phyloP scores from a whole-genome alignment of 2,329 filamentous ascomycete genomes.

The Aspergillus viridinutans region DNA sequence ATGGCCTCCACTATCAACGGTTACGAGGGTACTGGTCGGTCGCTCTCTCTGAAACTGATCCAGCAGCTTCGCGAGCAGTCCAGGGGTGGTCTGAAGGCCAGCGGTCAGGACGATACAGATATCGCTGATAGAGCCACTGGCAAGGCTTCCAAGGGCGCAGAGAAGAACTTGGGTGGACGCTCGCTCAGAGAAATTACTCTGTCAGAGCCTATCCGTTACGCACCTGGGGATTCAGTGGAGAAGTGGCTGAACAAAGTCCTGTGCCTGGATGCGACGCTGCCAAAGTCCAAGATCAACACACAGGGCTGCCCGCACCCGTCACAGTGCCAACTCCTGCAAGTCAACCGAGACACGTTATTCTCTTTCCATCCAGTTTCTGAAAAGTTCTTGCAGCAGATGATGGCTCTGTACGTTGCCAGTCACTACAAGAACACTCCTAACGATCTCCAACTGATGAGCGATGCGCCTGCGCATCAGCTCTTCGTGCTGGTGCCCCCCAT shows the following conservation, averaged over 20 bases:
- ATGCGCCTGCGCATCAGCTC: slow-evolving; percentile 92
- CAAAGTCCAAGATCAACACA: slow-evolving; percentile 66
- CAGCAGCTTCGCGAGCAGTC: slow-evolving; percentile 96
- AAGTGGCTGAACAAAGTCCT: slow-evolving; percentile 94
- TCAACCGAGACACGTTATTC: slow-evolving; percentile 96
- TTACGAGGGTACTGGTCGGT: slow-evolving; percentile 94
- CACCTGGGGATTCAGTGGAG: slow-evolving; percentile 83
- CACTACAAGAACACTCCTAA: slow-evolving; percentile 99
- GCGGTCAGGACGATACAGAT: slow-evolving; percentile 56
- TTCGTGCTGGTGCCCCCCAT: slow-evolving; percentile 90
- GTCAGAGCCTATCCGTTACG: slow-evolving; percentile 90
- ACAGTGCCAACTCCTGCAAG: slow-evolving; percentile 84
- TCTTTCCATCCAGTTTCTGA: slow-evolving; percentile 97
- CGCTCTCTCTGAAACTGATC: slow-evolving; percentile 91
- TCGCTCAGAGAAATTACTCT: slow-evolving; percentile 89
- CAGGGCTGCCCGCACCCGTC: slow-evolving; percentile 85
- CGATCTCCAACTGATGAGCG: slow-evolving; percentile 96
- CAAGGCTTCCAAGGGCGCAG: slow-evolving; percentile 61
- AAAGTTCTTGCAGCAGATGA: slow-evolving; percentile 96
- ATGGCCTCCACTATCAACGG: slow-evolving; percentile 99
- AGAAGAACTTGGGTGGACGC: slow-evolving; percentile 61
- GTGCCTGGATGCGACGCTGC: slow-evolving; percentile 87
- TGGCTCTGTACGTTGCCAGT: slow-evolving; percentile 92
- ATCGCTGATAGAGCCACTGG: slow-evolving; percentile 77
- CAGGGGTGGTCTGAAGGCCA: slow-evolving; percentile 55